Conservation (phyloP, 2,329 filamentous ascomycete species). For the Ophiocordyceps camponoti-leonardi region DNA sequence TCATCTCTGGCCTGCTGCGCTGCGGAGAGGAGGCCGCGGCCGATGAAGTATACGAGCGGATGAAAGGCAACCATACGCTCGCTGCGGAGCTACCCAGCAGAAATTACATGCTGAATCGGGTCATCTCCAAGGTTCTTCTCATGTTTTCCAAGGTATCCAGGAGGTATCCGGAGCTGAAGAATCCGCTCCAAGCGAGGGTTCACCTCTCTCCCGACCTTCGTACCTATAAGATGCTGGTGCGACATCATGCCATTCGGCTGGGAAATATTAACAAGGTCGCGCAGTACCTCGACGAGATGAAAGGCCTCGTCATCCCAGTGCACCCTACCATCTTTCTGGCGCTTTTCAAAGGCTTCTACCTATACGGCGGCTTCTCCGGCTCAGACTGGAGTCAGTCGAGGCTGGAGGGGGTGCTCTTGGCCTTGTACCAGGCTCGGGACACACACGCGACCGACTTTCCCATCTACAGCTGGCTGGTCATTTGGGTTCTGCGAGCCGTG, state of each 20-base stretch:
- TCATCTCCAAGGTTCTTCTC: slow-evolving; percentile 37
- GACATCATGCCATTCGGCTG: slow-evolving; percentile 48
- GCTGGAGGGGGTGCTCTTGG: slow-evolving; percentile 50
- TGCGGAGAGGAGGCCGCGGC: slow-evolving; percentile 63
- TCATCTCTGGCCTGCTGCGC: slow-evolving; percentile 62
- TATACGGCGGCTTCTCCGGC: slow-evolving; percentile 46
- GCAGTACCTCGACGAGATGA: slow-evolving; percentile 68
- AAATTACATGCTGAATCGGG: slow-evolving; percentile 28
- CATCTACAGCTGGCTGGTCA: slow-evolving; percentile 42
- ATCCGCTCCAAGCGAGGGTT: slow-evolving; percentile 40
- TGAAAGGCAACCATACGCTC: slow-evolving; percentile 47
- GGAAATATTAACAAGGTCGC: slow-evolving; percentile 59
- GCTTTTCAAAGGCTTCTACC: slow-evolving; percentile 66
- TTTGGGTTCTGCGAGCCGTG: slow-evolving; percentile 47
- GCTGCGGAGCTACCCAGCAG: slow-evolving; percentile 21
- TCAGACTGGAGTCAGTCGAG: slow-evolving; percentile 55
- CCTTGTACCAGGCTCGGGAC: slow-evolving; percentile 41
- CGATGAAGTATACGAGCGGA: slow-evolving; percentile 64
- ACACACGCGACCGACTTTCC: slow-evolving; percentile 26
- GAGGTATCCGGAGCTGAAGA: slow-evolving; percentile 34
- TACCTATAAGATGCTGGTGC: slow-evolving; percentile 67
- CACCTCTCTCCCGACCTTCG: slow-evolving; percentile 56
- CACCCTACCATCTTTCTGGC: slow-evolving; percentile 64
- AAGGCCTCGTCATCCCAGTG: slow-evolving; percentile 44
- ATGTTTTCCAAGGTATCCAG: slow-evolving; percentile 39